These are phyloP conservation scores for Colletotrichum sublineola DNA, from an alignment of 2,329 filamentous ascomycete species.

Conservation along the genomic window DNA sequence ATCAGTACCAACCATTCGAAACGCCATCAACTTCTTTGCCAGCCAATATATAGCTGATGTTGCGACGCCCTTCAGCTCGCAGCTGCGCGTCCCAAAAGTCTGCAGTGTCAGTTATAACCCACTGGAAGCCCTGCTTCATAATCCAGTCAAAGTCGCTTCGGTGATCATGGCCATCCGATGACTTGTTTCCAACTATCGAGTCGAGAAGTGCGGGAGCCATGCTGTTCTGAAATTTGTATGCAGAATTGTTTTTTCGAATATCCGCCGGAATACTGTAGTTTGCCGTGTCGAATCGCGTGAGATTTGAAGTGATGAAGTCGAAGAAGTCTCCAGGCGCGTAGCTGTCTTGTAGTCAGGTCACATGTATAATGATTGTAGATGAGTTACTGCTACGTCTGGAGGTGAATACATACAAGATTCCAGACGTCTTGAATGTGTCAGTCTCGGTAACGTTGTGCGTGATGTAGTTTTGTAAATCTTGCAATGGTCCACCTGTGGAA, in stretches of 20 bases:
- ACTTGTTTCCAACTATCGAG: constrained; percentile 15
- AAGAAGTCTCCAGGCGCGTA: constrained; percentile 7
- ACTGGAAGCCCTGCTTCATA: constrained; percentile 11
- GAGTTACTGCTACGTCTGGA: not conserved
- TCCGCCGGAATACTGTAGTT: constrained; percentile 4
- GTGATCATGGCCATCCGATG: constrained; percentile 16
- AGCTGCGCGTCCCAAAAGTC: constrained; percentile 17
- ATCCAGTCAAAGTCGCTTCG: constrained; percentile 16
- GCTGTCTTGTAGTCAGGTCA: not conserved
- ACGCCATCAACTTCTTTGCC: not conserved
- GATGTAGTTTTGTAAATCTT: not conserved
- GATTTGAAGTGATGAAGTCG: not conserved
- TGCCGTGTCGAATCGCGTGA: constrained; percentile 1
- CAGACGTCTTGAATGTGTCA: not conserved
- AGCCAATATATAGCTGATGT: constrained; percentile 4
- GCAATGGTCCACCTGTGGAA: constrained; percentile 2
- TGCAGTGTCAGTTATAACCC: constrained; percentile 16
- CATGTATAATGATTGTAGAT: not conserved
- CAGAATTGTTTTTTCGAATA: not conserved
- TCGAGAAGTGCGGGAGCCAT: constrained; percentile 11
- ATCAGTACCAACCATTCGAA: constrained; percentile 15
- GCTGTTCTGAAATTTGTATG: not conserved
- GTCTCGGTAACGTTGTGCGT: not conserved
- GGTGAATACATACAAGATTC: constrained; percentile 1
- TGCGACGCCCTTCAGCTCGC: constrained; percentile 7